phyloP scores from a whole-genome alignment of 2,329 filamentous ascomycete genomes.

The Ophiostoma ulmi region DNA sequence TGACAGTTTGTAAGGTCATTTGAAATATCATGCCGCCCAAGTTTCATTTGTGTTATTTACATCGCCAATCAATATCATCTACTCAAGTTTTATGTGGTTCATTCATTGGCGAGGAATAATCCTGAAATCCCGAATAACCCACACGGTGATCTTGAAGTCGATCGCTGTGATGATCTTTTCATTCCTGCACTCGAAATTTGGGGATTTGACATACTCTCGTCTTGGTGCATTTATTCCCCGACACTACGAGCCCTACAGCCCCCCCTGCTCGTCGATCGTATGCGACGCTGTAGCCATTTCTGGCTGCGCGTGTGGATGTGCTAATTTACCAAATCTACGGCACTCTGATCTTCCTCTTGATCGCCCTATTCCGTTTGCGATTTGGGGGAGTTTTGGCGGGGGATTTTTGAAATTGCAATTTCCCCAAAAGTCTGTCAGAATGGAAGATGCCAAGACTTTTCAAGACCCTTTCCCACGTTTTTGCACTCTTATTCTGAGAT shows the following conservation, averaged over 20 bases:
- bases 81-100: background rate
- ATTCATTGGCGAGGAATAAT: background rate
- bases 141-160: background rate
- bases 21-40: too few species aligned
- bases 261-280: background rate
- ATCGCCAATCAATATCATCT: background rate
- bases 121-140: background rate
- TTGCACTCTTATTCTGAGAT: too few species aligned
- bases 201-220: background rate
- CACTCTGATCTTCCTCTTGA: background rate
- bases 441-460: background rate
- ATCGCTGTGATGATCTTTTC: background rate
- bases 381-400: too few species aligned
- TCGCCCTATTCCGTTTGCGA: background rate
- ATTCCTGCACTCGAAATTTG: background rate
- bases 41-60: background rate
- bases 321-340: constrained; percentile 1
- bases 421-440: background rate
- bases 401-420: background rate
- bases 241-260: constrained; percentile 10
- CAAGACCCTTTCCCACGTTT: too few species aligned
- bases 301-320: background rate
- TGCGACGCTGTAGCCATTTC: background rate
- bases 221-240: background rate
- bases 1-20: background rate